These are phyloP conservation scores for Starmerella davenportii DNA, from an alignment of 805 yeast genomes.

Conservation along the genomic window DNA sequence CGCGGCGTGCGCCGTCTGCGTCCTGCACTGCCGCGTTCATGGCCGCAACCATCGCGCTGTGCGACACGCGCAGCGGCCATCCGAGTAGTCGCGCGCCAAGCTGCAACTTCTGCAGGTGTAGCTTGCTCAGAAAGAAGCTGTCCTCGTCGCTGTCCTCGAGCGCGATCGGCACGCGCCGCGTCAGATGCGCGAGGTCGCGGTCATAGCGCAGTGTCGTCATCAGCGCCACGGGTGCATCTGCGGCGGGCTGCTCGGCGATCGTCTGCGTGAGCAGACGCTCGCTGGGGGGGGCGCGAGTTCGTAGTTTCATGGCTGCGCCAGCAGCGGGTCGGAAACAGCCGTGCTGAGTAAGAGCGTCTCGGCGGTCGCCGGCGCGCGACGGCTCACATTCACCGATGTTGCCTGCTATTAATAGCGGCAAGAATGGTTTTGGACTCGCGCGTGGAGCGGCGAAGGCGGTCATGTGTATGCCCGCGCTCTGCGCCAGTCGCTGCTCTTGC, in stretches of 20 bases:
- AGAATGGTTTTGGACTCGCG: no score
- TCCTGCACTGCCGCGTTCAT: slow-evolving; percentile 18
- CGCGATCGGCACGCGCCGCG: slow-evolving; percentile 17
- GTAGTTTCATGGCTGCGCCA: slow-evolving; percentile 11
- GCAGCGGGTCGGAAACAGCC: neutral
- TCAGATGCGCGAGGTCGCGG: slow-evolving; percentile 30
- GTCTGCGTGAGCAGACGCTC: slow-evolving; percentile 3
- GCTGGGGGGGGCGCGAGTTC: slow-evolving; percentile 11
- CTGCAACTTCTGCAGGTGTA: slow-evolving; percentile 44
- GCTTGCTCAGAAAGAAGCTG: slow-evolving; percentile 42
- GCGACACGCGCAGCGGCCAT: slow-evolving; percentile 30
- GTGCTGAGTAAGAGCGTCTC: no score
- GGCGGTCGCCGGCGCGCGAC: no score
- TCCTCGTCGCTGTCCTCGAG: slow-evolving; percentile 18
- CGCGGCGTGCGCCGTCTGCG: slow-evolving; percentile 26
- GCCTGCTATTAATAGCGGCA: no score
- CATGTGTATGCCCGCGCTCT: no score
- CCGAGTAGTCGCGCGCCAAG: slow-evolving; percentile 38
- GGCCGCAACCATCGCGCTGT: slow-evolving; percentile 27
- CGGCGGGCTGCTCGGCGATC: neutral
- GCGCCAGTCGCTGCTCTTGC: no score
- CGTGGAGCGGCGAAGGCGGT: no score
- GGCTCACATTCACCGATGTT: no score
- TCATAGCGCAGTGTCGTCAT: slow-evolving; percentile 63
- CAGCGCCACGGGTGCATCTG: slow-evolving; percentile 31